phyloP scores from a whole-genome alignment of 2,329 filamentous ascomycete genomes.

The Exophiala viscosa region DNA sequence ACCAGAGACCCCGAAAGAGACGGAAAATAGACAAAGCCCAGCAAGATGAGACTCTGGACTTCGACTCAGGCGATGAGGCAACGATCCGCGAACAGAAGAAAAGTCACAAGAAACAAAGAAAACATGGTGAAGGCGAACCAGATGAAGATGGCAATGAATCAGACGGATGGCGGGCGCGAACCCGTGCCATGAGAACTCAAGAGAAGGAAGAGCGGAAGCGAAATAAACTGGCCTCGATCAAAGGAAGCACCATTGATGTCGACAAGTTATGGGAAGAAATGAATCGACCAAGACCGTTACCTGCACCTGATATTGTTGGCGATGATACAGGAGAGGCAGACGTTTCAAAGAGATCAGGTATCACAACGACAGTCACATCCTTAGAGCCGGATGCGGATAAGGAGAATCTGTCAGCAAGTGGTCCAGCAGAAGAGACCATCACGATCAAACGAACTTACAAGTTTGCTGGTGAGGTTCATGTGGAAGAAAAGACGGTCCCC shows the following conservation, averaged over 20 bases:
- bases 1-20: slow-evolving; percentile 17
- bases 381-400: slow-evolving; percentile 22
- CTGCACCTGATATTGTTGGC: slow-evolving; percentile 13
- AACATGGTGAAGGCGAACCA: slow-evolving; percentile 31
- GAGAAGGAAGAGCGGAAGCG: slow-evolving; percentile 49
- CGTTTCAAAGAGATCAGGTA: not conserved
- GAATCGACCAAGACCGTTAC: slow-evolving; percentile 36
- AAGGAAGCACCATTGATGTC: slow-evolving; percentile 54
- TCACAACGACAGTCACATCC: not conserved
- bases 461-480: slow-evolving; percentile 54
- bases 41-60: slow-evolving; percentile 35
- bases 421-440: slow-evolving; percentile 43
- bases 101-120: slow-evolving; percentile 36
- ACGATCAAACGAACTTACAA: slow-evolving; percentile 56
- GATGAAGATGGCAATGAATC: slow-evolving; percentile 34
- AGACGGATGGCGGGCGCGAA: slow-evolving; percentile 41
- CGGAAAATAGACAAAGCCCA: slow-evolving; percentile 23
- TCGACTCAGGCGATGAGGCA: slow-evolving; percentile 56
- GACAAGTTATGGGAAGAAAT: slow-evolving; percentile 54
- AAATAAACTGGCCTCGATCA: slow-evolving; percentile 45
- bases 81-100: slow-evolving; percentile 50
- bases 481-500: slow-evolving; percentile 52
- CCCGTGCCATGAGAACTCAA: slow-evolving; percentile 50
- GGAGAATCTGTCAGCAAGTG: slow-evolving; percentile 24
- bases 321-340: slow-evolving; percentile 14